Evolutionary conservation across 768 basidiomycete genomes (phyloP).

Genomic region (Collybiopsis confluens): DNA sequence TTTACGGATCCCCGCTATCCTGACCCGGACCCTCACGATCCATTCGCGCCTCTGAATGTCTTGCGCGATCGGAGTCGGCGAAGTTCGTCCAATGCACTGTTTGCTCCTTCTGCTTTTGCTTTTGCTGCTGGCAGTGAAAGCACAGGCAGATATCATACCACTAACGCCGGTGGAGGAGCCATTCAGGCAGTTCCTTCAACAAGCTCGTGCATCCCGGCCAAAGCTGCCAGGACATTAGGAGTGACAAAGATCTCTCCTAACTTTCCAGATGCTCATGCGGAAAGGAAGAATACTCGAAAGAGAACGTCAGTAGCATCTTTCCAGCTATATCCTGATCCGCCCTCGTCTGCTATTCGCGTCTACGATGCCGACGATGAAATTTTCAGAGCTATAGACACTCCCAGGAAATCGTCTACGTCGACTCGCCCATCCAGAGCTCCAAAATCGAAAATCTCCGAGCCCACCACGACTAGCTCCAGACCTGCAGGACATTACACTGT

Average conservation of each 20-base stretch:
- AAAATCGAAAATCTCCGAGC: not conserved
- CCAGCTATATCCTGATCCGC: conserved; percentile 4
- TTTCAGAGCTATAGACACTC: not conserved
- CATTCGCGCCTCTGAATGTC: conserved; percentile 65
- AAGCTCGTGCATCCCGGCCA: not conserved
- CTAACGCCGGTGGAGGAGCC: not conserved
- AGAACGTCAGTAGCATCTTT: not conserved
- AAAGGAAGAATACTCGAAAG: not conserved
- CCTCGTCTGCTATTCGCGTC: not conserved
- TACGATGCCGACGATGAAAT: not conserved
- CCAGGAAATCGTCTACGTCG: not conserved
- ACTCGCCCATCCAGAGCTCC: not conserved
- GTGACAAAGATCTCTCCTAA: not conserved
- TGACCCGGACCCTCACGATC: conserved; percentile 61
- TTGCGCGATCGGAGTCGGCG: conserved; percentile 46
- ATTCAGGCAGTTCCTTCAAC: not conserved
- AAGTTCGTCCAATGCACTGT: not conserved
- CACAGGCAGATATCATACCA: not conserved
- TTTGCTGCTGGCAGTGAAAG: conserved; percentile 5
- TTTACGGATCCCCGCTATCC: conserved; percentile 42
- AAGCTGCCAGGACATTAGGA: conserved; percentile 19
- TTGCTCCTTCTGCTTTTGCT: conserved; percentile 9
- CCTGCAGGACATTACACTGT: not conserved
- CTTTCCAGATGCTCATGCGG: not conserved
- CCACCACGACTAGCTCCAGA: not conserved